These are phyloP conservation scores for Prototheca stagnorum DNA, from an alignment of 163 green algal species.

Conservation along the genomic window DNA sequence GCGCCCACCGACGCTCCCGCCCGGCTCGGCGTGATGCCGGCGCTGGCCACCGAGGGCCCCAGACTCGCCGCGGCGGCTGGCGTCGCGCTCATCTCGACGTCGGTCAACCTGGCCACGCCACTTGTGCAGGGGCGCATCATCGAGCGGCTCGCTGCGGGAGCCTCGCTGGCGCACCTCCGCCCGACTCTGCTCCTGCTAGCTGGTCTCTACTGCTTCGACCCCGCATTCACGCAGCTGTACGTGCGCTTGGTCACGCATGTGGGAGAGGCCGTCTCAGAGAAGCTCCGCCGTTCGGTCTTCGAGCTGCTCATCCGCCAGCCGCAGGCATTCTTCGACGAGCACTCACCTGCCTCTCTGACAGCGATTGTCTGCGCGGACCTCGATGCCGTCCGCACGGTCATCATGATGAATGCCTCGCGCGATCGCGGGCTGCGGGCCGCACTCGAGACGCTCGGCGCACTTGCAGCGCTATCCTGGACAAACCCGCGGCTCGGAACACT, in stretches of 20 bases:
- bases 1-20: too few species aligned
- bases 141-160: too few species aligned
- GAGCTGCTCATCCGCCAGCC: conserved; percentile 60
- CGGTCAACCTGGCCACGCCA: too few species aligned
- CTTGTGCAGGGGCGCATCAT: too few species aligned
- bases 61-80: too few species aligned
- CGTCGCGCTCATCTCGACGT: too few species aligned
- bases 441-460: conserved; percentile 51
- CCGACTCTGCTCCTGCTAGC: conserved; percentile 15
- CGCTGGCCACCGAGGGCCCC: too few species aligned
- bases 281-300: conserved; percentile 65
- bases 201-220: conserved; percentile 38
- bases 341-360: conserved; percentile 52
- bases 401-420: conserved; percentile 64
- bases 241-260: conserved; percentile 48
- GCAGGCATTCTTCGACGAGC: conserved; percentile 57
- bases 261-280: conserved; percentile 57
- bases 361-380: conserved; percentile 61
- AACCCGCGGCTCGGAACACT: conserved; percentile 69
- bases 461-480: conserved; percentile 52
- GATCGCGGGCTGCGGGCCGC: conserved; percentile 59
- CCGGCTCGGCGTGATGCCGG: too few species aligned
- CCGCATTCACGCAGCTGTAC: conserved; percentile 54
- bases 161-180: too few species aligned
- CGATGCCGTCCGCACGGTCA: conserved; percentile 57